Base-by-base conservation (phyloP, 352 stramenopile genomes). In the Pythium insidiosum region DNA sequence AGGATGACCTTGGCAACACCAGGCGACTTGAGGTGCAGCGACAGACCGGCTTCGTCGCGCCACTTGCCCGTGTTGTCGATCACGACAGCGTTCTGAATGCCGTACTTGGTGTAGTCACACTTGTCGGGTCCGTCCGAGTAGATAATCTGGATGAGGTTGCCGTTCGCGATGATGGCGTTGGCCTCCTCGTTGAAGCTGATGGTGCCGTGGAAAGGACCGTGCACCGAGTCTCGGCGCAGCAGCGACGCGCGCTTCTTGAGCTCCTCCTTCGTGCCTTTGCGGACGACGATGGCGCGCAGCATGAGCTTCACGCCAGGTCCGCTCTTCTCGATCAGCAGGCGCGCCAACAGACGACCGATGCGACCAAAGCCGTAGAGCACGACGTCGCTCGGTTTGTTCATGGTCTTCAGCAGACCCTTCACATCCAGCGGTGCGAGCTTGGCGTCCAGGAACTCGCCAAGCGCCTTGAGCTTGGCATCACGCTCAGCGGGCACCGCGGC, bases 61-160 rank as follows among this genome's bases (percentile, higher is more conserved):
- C 75, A 94, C 26, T 70, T 75, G 37, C 82, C 84, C 38, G 84
- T 94, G 65, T 92, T 93, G 55, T 94, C 84, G 50, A 94, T 85
- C n/a, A 94, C 81, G 31, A 94, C 77, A 22, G 84, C 82, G 50
- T 95, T 62, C 38, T 87, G 52, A 55, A 94, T 94, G 51, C 78
- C 80, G 52, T 91, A 88, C 55, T 84, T 64, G 9, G 75, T 85
- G 65, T 93, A 95, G 61, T 91, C 80, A 41, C 82, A 88, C 50
- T 92, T 87, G 60, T 92, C 81, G 1, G 83, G 80, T 30, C 65
- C 66, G 20, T 84, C 73, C 47, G 76, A 73, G 63, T 91, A 87
- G 53, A 90, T 92, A 53, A 93, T 82, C 50, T 91, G 80, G 48
- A 94, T 94, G 30, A 88, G 58, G 53, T 95, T 91, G 33, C 76